These are phyloP conservation scores for Trichosporon sp. DNA, from an alignment of 1,284 basidiomycete genomes.

Conservation along the genomic window DNA sequence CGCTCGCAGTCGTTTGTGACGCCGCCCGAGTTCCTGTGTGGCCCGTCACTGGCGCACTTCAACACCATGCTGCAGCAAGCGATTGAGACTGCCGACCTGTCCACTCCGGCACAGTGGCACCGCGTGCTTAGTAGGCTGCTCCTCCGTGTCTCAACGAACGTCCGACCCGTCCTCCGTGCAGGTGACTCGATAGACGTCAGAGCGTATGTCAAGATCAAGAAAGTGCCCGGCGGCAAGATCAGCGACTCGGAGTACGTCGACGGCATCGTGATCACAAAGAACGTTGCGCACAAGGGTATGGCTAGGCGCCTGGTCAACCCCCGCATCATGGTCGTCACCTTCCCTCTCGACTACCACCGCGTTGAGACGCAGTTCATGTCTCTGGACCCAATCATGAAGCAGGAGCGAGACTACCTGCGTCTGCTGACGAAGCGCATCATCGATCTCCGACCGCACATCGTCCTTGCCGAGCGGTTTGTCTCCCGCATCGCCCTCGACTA, in stretches of 20 bases:
- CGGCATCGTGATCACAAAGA: constrained; percentile 96
- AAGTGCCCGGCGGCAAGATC: constrained; percentile 89
- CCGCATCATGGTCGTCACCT: constrained; percentile 91
- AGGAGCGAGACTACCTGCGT: constrained; percentile 90
- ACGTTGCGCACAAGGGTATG: constrained; percentile 85
- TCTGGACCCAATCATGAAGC: constrained; percentile 84
- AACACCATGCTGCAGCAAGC: constrained; percentile 78
- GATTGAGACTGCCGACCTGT: constrained; percentile 62
- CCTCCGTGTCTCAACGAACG: constrained; percentile 44
- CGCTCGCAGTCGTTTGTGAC: constrained; percentile 39
- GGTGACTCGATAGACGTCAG: constrained; percentile 88
- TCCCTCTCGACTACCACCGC: constrained; percentile 91
- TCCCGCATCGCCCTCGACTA: constrained; percentile 87
- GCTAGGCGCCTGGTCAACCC: constrained; percentile 56
- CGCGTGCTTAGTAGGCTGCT: constrained; percentile 67
- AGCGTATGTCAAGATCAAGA: constrained; percentile 96
- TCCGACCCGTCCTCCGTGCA: constrained; percentile 49
- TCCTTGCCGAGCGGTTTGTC: constrained; percentile 87
- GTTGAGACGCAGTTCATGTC: constrained; percentile 92
- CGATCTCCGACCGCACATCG: constrained; percentile 83
- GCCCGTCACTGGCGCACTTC: constrained; percentile 78
- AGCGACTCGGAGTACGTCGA: constrained; percentile 94
- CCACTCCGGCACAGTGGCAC: constrained; percentile 78
- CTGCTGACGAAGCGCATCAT: constrained; percentile 85
- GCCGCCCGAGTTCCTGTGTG: constrained; percentile 60